A percentile compares a stretch with the other conserved stretches of the same genome.
Conservation (phyloP, 352 stramenopile species). For the Elongisporangium prolatum region DNA sequence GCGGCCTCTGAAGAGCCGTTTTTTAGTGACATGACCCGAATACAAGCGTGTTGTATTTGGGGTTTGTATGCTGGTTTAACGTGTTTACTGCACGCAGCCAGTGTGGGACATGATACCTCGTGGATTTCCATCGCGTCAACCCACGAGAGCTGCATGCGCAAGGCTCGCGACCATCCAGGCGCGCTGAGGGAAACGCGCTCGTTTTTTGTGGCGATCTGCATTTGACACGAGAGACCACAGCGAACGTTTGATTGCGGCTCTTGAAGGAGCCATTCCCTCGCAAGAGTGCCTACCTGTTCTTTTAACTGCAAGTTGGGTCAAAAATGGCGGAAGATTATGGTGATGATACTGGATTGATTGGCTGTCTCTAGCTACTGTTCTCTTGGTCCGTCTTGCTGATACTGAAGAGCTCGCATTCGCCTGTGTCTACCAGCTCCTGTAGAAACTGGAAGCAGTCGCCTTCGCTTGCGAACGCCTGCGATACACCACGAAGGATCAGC, state of each 20-base stretch:
- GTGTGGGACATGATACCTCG: not conserved
- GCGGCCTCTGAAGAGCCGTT: not conserved
- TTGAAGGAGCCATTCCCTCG: not conserved
- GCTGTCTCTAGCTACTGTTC: not conserved
- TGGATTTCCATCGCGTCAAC: not conserved
- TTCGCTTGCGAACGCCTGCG: conserved; percentile 43
- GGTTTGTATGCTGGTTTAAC: conserved; percentile 3
- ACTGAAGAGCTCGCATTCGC: conserved; percentile 68
- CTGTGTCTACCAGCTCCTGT: conserved; percentile 60
- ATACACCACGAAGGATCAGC: conserved; percentile 1
- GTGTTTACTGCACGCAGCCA: conserved; percentile 5
- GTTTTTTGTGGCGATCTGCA: not conserved
- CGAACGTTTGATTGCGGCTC: not conserved
- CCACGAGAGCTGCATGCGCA: not conserved
- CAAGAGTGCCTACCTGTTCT: not conserved
- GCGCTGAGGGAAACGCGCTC: not conserved
- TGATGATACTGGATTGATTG: not conserved
- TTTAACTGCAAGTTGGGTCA: not conserved
- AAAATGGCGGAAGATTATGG: not conserved
- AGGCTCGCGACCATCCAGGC: not conserved
- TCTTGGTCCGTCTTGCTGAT: conserved; percentile 17
- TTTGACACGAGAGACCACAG: not conserved
- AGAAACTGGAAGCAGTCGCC: conserved; percentile 47
- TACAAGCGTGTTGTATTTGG: not conserved
- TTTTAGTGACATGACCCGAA: not conserved